These are phyloP conservation scores for Macaranga tanarius DNA, from an alignment of 441 rosid species.

Conservation along the genomic window DNA sequence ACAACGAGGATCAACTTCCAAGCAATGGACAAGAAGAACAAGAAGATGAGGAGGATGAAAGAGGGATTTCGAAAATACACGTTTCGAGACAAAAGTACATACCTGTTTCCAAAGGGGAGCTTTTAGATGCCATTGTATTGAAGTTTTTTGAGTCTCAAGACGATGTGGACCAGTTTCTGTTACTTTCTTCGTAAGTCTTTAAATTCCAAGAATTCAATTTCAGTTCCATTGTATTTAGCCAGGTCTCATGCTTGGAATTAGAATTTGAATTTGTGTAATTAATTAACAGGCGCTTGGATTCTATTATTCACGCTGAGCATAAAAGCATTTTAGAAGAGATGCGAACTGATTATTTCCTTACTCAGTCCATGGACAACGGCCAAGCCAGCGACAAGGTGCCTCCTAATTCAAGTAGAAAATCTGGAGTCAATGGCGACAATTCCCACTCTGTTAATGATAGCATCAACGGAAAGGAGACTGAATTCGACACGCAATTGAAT, in stretches of 20 bases:
- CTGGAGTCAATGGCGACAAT: constrained; percentile 32
- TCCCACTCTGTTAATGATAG: constrained; percentile 28
- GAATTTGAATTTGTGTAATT: not conserved
- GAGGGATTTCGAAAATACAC: constrained; percentile 59
- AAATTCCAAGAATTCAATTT: too few relatives aligned
- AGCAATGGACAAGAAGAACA: constrained; percentile 22
- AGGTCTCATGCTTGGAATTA: too few relatives aligned
- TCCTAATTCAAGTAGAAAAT: constrained; percentile 27
- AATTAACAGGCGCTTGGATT: constrained; percentile 66
- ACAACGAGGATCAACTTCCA: constrained; percentile 18
- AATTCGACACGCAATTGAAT: constrained; percentile 35
- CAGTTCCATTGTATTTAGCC: too few relatives aligned
- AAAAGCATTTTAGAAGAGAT: constrained; percentile 74
- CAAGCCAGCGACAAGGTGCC: constrained; percentile 14
- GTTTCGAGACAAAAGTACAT: constrained; percentile 81
- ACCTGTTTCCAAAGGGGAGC: constrained; percentile 69
- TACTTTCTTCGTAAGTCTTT: constrained; percentile 67
- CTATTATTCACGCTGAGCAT: constrained; percentile 90
- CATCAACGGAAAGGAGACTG: constrained; percentile 28
- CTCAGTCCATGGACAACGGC: constrained; percentile 32
- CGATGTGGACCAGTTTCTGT: constrained; percentile 55
- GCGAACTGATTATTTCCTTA: constrained; percentile 63
- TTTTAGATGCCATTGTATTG: constrained; percentile 54
- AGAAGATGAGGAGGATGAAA: constrained; percentile 38
- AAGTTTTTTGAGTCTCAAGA: constrained; percentile 51